Evolutionary conservation across 2,329 filamentous ascomycete species (phyloP).

Genomic region (Myriosclerotinia scirpicola): DNA sequence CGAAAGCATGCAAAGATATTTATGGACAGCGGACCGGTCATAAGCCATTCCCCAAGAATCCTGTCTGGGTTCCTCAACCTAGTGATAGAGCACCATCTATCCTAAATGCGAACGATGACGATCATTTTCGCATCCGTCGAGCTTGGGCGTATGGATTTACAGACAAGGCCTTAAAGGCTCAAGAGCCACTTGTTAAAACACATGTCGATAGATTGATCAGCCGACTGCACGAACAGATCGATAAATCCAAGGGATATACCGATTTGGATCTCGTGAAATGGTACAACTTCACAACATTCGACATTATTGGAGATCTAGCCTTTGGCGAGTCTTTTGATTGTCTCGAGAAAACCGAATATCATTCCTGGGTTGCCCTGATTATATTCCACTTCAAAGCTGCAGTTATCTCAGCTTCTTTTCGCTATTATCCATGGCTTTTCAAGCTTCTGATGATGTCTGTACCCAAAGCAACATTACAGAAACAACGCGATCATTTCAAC

Average conservation of each 20-base stretch:
- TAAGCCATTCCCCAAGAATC: conserved; percentile 5
- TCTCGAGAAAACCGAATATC: conserved; percentile 36
- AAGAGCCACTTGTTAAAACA: conserved; percentile 33
- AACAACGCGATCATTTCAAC: conserved; percentile 27
- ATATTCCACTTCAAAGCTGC: conserved; percentile 33
- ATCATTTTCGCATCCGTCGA: conserved; percentile 37
- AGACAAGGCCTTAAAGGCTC: conserved; percentile 37
- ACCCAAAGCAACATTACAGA: conserved; percentile 24
- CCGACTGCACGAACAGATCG: conserved; percentile 13
- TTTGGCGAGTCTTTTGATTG: conserved; percentile 46
- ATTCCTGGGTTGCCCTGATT: conserved; percentile 37
- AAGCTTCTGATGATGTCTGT: conserved; percentile 21
- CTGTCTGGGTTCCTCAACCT: neutral
- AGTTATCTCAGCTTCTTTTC: conserved; percentile 27
- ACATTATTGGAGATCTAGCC: conserved; percentile 46
- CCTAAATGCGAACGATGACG: conserved; percentile 7
- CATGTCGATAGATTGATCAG: conserved; percentile 23
- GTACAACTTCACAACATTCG: conserved; percentile 43
- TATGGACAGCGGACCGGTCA: conserved; percentile 6
- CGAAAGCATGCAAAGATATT: conserved; percentile 16
- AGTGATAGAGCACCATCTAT: conserved; percentile 1
- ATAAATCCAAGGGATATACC: conserved; percentile 9
- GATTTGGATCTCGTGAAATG: conserved; percentile 38
- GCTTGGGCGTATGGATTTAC: conserved; percentile 39
- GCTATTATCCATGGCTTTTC: conserved; percentile 26